Conservation (phyloP, 768 basidiomycete genomes). For the Calocybe gangraenosa region DNA sequence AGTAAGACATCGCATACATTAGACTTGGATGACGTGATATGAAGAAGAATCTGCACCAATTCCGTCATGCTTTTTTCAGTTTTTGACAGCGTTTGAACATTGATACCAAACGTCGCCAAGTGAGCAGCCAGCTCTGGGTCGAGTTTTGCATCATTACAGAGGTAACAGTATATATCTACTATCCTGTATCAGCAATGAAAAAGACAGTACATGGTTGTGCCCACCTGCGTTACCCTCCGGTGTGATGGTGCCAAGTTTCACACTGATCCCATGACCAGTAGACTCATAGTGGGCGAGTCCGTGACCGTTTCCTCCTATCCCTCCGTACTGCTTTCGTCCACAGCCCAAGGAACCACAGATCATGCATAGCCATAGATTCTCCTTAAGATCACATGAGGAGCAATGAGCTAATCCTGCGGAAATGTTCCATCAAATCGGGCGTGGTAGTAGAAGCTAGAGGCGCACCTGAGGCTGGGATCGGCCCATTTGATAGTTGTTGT, state of each 20-base stretch:
- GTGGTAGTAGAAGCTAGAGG: neutral
- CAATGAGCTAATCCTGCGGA: conserved; percentile 75
- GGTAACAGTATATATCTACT: conserved; percentile 89
- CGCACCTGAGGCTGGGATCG: conserved; percentile 52
- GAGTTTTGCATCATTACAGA: conserved; percentile 77
- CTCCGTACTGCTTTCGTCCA: conserved; percentile 82
- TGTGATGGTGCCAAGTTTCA: conserved; percentile 95
- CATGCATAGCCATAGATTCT: conserved; percentile 95
- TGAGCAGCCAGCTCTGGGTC: conserved; percentile 76
- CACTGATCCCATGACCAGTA: conserved; percentile 74
- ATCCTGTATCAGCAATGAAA: neutral
- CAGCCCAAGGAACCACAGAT: conserved; percentile 89
- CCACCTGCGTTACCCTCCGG: conserved; percentile 88
- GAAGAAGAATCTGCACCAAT: conserved; percentile 46
- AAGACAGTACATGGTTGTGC: conserved; percentile 17
- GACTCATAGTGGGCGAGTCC: conserved; percentile 73
- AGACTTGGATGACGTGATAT: neutral
- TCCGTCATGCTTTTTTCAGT: conserved; percentile 98
- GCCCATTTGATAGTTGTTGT: conserved; percentile 37
- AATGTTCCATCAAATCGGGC: neutral
- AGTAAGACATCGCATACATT: neutral
- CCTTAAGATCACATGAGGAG: conserved; percentile 75
- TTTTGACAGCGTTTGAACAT: conserved; percentile 75
- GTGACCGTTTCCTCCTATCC: conserved; percentile 83
- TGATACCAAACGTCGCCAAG: conserved; percentile 82